Conservation (phyloP, 2,329 filamentous ascomycete species). For the Chalaropsis thielavioides region DNA sequence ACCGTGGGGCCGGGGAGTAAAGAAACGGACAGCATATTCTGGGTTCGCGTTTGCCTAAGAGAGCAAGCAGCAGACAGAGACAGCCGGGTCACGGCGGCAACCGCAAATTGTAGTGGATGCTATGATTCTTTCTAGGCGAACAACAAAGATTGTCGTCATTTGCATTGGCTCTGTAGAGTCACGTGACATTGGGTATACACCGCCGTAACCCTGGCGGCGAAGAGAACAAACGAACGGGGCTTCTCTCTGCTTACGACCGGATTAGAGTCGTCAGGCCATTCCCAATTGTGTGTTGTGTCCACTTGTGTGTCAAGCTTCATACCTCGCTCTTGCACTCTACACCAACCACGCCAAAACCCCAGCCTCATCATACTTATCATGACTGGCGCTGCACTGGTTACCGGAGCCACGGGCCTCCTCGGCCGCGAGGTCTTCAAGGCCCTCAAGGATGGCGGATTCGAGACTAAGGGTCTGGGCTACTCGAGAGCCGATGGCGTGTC, state of each 20-base stretch:
- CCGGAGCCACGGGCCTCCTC: conserved; percentile 71
- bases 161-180: too few relatives aligned
- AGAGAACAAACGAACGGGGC: too few relatives aligned
- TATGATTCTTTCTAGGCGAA: too few relatives aligned
- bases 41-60: background rate
- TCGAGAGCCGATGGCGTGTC: conserved; percentile 57
- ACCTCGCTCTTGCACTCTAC: background rate
- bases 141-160: too few relatives aligned
- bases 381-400: conserved; percentile 47
- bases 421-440: conserved; percentile 62
- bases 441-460: conserved; percentile 33
- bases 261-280: too few relatives aligned
- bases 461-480: conserved; percentile 57
- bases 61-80: background rate
- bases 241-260: too few relatives aligned
- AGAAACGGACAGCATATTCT: background rate
- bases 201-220: too few relatives aligned
- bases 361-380: background rate
- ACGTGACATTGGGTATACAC: too few relatives aligned
- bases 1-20: background rate
- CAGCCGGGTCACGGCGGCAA: background rate
- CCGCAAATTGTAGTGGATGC: too few relatives aligned
- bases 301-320: background rate
- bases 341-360: background rate
- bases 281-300: too few relatives aligned